These are phyloP conservation scores for Phytophthora sojae DNA, from an alignment of 352 stramenopile genomes.

Conservation along the genomic window DNA sequence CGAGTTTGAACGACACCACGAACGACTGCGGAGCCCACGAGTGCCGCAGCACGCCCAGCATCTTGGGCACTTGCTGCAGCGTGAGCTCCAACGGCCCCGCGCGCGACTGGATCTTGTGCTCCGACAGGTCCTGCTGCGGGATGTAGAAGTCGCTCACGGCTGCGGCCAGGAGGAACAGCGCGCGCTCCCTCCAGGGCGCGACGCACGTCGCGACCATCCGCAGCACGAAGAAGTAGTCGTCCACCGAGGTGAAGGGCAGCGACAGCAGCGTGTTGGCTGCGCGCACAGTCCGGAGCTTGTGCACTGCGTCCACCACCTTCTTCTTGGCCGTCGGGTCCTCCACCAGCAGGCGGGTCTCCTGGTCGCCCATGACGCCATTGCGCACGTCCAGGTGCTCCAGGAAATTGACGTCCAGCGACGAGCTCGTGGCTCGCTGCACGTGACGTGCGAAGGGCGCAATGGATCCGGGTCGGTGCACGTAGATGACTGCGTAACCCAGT, in stretches of 20 bases:
- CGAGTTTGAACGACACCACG: conserved; percentile 98
- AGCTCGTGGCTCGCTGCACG: conserved; percentile 60
- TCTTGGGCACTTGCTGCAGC: conserved; percentile 96
- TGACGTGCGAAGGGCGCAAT: conserved; percentile 88
- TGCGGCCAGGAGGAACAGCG: conserved; percentile 96
- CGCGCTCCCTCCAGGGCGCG: conserved; percentile 63
- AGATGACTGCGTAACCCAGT: conserved; percentile 97
- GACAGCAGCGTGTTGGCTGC: conserved; percentile 74
- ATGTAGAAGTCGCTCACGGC: conserved; percentile 99
- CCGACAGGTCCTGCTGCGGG: conserved; percentile 81
- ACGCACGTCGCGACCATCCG: conserved; percentile 78
- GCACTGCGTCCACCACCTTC: conserved; percentile 58
- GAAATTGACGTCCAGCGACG: conserved; percentile 73
- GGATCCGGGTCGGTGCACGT: conserved; percentile 92
- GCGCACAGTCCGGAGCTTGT: conserved; percentile 50
- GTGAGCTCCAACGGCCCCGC: conserved; percentile 78
- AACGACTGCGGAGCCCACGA: conserved; percentile 96
- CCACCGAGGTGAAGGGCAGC: conserved; percentile 94
- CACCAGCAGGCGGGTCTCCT: conserved; percentile 47
- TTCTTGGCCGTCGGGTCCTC: conserved; percentile 50
- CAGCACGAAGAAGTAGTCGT: conserved; percentile 97
- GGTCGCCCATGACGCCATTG: background rate
- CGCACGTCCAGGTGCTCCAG: conserved; percentile 60
- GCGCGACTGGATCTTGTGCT: conserved; percentile 98
- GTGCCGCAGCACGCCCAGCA: conserved; percentile 91